These are phyloP conservation scores for Nicotiana tabacum DNA, from an alignment of 257 asterid species.

Conservation along the genomic window DNA sequence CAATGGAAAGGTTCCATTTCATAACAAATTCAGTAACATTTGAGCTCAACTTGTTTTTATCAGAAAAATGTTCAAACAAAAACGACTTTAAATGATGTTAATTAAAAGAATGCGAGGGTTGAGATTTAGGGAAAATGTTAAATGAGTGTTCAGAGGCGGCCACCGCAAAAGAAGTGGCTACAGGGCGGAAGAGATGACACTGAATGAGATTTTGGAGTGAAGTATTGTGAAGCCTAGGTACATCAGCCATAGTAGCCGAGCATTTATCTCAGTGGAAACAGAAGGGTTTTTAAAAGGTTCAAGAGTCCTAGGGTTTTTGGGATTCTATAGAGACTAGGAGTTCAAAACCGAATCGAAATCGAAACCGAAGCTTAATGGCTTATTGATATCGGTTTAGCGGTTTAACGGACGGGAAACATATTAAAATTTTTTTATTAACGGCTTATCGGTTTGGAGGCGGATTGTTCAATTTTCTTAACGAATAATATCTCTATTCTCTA, in stretches of 20 bases:
- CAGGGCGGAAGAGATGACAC: not conserved
- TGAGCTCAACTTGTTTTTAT: not conserved
- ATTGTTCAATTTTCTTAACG: too few relatives aligned
- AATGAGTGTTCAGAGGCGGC: not conserved
- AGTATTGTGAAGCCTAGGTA: not conserved
- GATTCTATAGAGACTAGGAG: not conserved
- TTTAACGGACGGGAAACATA: too few relatives aligned
- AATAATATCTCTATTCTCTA: too few relatives aligned
- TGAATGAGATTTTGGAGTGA: not conserved
- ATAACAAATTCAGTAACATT: not conserved
- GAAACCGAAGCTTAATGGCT: too few relatives aligned
- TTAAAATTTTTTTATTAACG: too few relatives aligned
- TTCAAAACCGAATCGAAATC: too few relatives aligned
- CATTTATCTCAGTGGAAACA: not conserved
- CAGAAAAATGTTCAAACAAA: not conserved
- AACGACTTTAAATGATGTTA: not conserved
- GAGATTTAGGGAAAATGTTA: not conserved
- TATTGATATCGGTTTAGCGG: too few relatives aligned
- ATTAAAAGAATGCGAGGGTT: not conserved
- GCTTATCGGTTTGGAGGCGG: too few relatives aligned
- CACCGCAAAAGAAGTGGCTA: not conserved
- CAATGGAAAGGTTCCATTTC: not conserved
- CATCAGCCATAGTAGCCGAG: not conserved
- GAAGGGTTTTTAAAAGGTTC: not conserved
- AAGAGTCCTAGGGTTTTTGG: not conserved